Evolutionary conservation across 1,139 yeast species (phyloP), one percentile per base, ranked within the genome.

Genomic region (Blastobotrys illinoisensis): DNA sequence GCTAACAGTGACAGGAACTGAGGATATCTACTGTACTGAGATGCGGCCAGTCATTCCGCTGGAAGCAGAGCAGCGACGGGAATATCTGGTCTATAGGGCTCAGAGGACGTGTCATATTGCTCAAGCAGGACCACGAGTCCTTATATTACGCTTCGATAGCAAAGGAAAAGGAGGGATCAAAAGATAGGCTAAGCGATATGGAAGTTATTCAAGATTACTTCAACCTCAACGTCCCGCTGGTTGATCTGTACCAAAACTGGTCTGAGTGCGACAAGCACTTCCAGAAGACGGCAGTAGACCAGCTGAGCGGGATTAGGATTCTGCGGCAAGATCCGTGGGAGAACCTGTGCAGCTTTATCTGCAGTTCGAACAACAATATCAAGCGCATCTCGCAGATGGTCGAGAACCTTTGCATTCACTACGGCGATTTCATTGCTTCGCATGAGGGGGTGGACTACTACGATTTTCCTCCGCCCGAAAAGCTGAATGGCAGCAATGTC

Each of bases 251-350:
- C 64, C 57, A 68, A 1, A 74, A 77, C 26, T 93, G 98, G 98
- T 64, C 77, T 4, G 54, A 58, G 1, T 76, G 71, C 11, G 96
- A 90, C 67, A 58, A 74, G 21, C 71, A 78, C 50, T 79, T 81
- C 68, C 64, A 69, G 55, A 62, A 65, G 46, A 64, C 66, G 49
- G 69, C 64, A 64, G 55, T 64, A 6, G 65, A 69, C 2, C 70
- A 71, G 23, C 81, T 83, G 55, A 74, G 75, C 2, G 99, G 99
- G 0, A 84, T 91, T 24, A 74, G 98, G 44, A 88, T 90, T 56
- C 77, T 91, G 28, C 77, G 91, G 51, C 98, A 93, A 69, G 97
- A 91, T 60, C 99, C 99, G 0, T 93, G 98, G 98, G 99, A 95
- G 65, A 89, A 95, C 47, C 74, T 89, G 49, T 73, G 93, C 19